phyloP scores from a whole-genome alignment of 106 monocot species.

The Phalaenopsis aphrodite region DNA sequence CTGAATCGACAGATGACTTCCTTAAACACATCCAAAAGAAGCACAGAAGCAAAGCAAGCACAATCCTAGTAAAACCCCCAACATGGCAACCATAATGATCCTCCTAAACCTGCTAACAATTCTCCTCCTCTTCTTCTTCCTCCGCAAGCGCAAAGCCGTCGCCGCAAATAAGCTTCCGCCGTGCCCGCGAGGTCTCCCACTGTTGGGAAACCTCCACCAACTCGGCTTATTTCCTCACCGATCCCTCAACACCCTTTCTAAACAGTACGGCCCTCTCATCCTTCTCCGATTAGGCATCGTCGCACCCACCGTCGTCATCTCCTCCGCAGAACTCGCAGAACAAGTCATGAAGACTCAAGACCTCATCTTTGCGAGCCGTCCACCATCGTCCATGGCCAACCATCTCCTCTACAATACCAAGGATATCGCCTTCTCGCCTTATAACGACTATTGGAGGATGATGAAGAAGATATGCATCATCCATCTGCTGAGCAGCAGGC shows the following conservation, averaged over 20 bases:
- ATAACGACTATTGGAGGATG: constrained; percentile 13
- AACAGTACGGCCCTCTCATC: constrained; percentile 10
- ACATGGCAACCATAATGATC: background rate
- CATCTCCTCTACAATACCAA: background rate
- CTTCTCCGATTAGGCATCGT: constrained; percentile 1
- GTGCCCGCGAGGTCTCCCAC: background rate
- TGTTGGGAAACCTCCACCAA: constrained; percentile 20
- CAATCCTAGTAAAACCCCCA: no score
- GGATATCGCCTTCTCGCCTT: constrained; percentile 10
- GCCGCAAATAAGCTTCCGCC: constrained; percentile 2
- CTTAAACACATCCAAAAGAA: no score
- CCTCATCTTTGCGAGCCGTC: constrained; percentile 3
- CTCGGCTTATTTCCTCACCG: constrained; percentile 5
- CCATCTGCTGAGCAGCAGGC: constrained; percentile 5
- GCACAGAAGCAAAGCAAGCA: no score
- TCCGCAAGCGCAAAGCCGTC: background rate
- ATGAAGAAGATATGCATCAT: constrained; percentile 18
- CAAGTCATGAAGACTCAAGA: constrained; percentile 12
- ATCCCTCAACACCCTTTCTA: constrained; percentile 7
- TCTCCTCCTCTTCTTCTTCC: background rate
- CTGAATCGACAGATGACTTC: no score
- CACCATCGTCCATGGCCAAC: background rate
- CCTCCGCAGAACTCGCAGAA: constrained; percentile 9
- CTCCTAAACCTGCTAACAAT: background rate
- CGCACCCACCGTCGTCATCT: background rate